These are phyloP conservation scores for Penicillium manginii DNA, from an alignment of 495 filamentous ascomycete genomes.

Conservation along the genomic window DNA sequence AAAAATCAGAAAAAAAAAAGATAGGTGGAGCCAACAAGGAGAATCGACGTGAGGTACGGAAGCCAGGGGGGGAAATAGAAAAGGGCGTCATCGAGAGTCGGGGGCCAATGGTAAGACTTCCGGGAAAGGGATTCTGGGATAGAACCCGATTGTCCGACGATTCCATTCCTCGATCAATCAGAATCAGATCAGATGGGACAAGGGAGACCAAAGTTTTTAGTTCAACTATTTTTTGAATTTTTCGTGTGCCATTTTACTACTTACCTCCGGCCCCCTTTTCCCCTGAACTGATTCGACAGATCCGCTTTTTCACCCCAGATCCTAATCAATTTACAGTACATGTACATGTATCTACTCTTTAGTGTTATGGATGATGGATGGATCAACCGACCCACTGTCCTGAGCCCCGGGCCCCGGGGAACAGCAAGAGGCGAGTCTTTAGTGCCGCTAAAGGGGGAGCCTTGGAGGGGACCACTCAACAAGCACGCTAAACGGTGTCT, in stretches of 20 bases:
- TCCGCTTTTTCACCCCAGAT: slow-evolving; percentile 19
- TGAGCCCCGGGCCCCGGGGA: slow-evolving; percentile 47
- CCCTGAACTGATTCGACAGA: slow-evolving; percentile 20
- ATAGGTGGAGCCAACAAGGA: slow-evolving; percentile 36
- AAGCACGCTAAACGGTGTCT: slow-evolving; percentile 37
- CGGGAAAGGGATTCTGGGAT: slow-evolving; percentile 18
- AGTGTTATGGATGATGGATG: slow-evolving; percentile 26
- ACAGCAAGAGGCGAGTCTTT: slow-evolving; percentile 34
- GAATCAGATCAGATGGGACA: slow-evolving; percentile 24
- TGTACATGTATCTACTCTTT: slow-evolving; percentile 18
- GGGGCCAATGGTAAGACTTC: slow-evolving; percentile 18
- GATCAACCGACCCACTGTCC: slow-evolving; percentile 37
- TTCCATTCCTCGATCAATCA: slow-evolving; percentile 18
- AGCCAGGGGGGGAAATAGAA: background rate
- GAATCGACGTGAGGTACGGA: slow-evolving; percentile 13
- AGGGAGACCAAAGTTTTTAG: slow-evolving; percentile 6
- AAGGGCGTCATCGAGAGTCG: slow-evolving; percentile 12
- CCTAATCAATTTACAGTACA: slow-evolving; percentile 10
- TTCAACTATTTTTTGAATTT: background rate
- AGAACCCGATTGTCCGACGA: slow-evolving; percentile 22
- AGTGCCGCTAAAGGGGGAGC: slow-evolving; percentile 14
- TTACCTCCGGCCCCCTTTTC: slow-evolving; percentile 1
- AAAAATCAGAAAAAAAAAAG: background rate
- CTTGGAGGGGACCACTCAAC: slow-evolving; percentile 17
- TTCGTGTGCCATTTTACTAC: slow-evolving; percentile 1